Conservation (phyloP, 352 stramenopile genomes). For the Phytophthora melonis region DNA sequence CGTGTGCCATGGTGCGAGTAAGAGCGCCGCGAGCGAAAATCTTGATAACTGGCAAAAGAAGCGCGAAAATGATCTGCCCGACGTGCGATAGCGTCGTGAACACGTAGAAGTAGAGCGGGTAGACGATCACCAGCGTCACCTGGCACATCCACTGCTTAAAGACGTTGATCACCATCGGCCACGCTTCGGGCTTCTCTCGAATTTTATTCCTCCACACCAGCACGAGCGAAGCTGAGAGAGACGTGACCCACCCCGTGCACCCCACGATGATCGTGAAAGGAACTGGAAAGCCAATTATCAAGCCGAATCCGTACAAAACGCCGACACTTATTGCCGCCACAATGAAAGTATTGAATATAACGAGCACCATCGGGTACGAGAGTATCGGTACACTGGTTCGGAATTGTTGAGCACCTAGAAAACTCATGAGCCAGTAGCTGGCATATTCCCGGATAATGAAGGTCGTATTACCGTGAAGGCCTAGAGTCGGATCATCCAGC, state of each 20-base stretch:
- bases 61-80: not conserved
- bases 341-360: not conserved
- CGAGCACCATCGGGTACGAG: not conserved
- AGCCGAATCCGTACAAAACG: not conserved
- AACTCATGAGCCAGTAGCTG: conserved; percentile 1
- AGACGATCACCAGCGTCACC: not conserved
- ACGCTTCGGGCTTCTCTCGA: not conserved
- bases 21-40: not conserved
- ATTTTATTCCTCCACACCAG: not conserved
- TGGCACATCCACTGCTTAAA: conserved; percentile 5
- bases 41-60: not conserved
- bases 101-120: not conserved
- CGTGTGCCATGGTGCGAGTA: not conserved
- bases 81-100: conserved; percentile 1
- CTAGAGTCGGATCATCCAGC: not conserved
- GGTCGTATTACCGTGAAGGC: not conserved
- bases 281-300: not conserved
- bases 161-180: conserved; percentile 1
- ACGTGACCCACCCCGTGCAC: not conserved
- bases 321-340: not conserved
- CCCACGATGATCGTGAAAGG: not conserved
- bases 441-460: not conserved
- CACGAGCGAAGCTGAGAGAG: not conserved
- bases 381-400: not conserved
- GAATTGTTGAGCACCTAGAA: not conserved